Evolutionary conservation across 495 filamentous ascomycete species (phyloP).

Genomic region (Aspergillus coremiiformis): DNA sequence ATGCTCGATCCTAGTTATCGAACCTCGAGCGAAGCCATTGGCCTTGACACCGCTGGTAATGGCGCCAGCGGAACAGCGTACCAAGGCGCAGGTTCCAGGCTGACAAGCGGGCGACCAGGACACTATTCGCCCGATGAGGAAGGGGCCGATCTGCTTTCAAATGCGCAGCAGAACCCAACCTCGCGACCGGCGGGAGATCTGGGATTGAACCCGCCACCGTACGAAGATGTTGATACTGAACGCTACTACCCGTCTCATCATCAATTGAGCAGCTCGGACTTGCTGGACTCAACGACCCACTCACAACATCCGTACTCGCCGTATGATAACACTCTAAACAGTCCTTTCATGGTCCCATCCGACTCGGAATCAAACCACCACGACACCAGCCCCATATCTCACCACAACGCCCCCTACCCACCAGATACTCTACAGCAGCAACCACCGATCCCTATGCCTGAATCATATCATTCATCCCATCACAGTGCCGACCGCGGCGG

Average conservation of each 20-base stretch:
- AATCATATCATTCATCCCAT: conserved; percentile 27
- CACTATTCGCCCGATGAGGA: conserved; percentile 32
- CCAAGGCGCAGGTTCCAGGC: conserved; percentile 20
- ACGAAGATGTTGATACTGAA: conserved; percentile 17
- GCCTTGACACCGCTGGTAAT: conserved; percentile 21
- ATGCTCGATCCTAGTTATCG: conserved; percentile 47
- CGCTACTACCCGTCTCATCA: conserved; percentile 16
- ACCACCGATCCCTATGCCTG: conserved; percentile 32
- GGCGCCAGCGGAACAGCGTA: conserved; percentile 26
- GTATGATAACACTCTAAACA: conserved; percentile 22
- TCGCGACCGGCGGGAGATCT: conserved; percentile 5
- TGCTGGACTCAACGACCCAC: conserved; percentile 10
- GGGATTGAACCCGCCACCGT: conserved; percentile 7
- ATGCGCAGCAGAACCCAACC: conserved; percentile 36
- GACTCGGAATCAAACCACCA: background rate
- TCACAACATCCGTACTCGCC: conserved; percentile 17
- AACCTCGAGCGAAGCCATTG: conserved; percentile 23
- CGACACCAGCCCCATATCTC: background rate
- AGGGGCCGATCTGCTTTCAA: conserved; percentile 32
- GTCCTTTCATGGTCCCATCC: conserved; percentile 9
- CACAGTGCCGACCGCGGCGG: conserved; percentile 16
- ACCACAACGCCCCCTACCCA: conserved; percentile 3
- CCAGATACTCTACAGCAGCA: conserved; percentile 21
- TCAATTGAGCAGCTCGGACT: conserved; percentile 5
- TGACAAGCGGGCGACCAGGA: conserved; percentile 17